Evolutionary conservation across 2,329 filamentous ascomycete species (phyloP), one percentile per base, ranked within the genome.

Genomic region (Zymoseptoria passerinii): DNA sequence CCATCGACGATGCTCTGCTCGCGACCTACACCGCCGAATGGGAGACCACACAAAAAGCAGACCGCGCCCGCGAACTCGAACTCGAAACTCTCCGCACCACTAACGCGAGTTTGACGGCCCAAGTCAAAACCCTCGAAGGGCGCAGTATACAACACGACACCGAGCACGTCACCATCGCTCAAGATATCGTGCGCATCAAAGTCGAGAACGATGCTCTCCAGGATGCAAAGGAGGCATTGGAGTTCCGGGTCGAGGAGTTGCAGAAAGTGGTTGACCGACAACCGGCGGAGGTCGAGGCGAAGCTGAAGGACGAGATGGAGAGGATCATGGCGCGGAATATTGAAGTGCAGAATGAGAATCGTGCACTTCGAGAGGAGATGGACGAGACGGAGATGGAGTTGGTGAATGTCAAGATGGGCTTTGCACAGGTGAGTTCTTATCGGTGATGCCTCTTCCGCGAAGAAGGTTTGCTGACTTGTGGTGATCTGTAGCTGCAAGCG

Each of bases 341-440:
- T 62, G 90, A 95, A 68, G 92, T 97, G 7, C 92, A 97, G 69
- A 91, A 95, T 67, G 90, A 96, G 76, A 99, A 97, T 70, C 82
- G 88, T 60, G 83, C 81, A 58, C 77, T 99, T 65, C 92, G 96
- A 74, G 92, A 95, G 71, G 89, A 94, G 69, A 83, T 96, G 81
- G 81, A 84, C 4, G 91, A 96, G 66, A 89, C 97, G 78, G 94
- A 97, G 78, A 89, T 92, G 74, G 86, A 91, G 72, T 78, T 99
- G 65, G 92, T 99, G 63, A 84, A 87, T 71, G 94, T 91, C 1
- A 99, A 99, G 81, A 88, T 99, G 89, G 84, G 85, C 69, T 91
- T 92, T 77, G 94, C 94, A 56, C 90, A 96, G 86, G 92, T 96
- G 81, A 79, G 86, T 78, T 16, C 6, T 23, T 29, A 9, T 27